Evolutionary conservation across 352 stramenopile species (phyloP), one percentile per base, ranked within the genome.

Genomic region (Phytopythium montanum): DNA sequence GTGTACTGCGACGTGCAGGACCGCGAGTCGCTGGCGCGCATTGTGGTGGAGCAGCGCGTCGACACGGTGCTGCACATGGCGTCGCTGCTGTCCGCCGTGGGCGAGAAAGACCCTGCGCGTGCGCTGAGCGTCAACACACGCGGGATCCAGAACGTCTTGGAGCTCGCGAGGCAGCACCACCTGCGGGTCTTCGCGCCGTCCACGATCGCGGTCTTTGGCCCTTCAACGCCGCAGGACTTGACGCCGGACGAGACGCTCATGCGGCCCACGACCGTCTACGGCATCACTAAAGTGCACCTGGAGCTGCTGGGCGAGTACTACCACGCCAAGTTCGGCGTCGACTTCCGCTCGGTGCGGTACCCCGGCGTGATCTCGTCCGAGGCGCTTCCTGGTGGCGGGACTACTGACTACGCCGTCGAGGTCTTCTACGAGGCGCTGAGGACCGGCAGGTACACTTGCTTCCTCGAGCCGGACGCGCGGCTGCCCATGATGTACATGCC

Each of bases 401-500:
- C 84, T 14, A 94, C 84, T 3, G 91, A 97, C 66, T 97, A 97
- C 73, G 91, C 91, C 23, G 90, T 97, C 28, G 89, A 97, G 70
- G 97, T 97, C 70, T 97, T 96, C 61, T 97, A 97, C 66, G 85
- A 97, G 38, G 91, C 91, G 38, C 74, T 97, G 41, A 85, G 88
- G 69, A 67, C 88, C 54, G 79, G 82, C 72, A 87, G 84, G 61
- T 97, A 97, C 78, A 94, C 79, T 57, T 97, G 87, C 57, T 97
- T 96, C 65, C 57, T 97, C 6, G 55, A 76, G 49, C 71, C 75
- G 13, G 72, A 95, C 53, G 85, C 90, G 16, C 79, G 81, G 39
- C 64, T 97, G 72, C 91, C 91, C 28, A 97, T 97, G 90, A 97
- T 97, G 87, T 97, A 97, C 87, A 97, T 97, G 90, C 87, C 87